These are phyloP conservation scores for Leccinum sublutescens DNA, from an alignment of 768 basidiomycete genomes.

Conservation along the genomic window DNA sequence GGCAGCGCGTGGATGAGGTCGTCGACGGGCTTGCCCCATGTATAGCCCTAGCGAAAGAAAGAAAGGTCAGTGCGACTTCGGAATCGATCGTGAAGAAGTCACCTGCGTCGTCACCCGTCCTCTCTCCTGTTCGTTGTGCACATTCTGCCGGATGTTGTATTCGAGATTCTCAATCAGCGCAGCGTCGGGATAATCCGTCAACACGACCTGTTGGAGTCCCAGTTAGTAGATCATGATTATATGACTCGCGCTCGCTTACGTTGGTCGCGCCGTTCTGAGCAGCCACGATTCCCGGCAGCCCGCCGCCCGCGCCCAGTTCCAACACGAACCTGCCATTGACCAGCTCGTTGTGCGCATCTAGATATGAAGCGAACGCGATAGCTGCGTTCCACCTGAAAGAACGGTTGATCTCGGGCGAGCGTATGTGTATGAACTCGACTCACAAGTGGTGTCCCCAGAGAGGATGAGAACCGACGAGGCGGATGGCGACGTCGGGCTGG, in stretches of 20 bases:
- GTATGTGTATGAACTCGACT: constrained; percentile 8
- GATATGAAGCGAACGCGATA: constrained; percentile 64
- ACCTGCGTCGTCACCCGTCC: constrained; percentile 34
- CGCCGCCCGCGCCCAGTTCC: constrained; percentile 94
- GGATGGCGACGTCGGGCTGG: constrained; percentile 46
- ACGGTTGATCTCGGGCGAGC: neutral
- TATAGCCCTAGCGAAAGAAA: constrained; percentile 62
- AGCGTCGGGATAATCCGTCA: constrained; percentile 92
- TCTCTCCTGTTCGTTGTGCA: constrained; percentile 28
- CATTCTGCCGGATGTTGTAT: constrained; percentile 64
- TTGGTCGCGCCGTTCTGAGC: constrained; percentile 66
- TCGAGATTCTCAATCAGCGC: constrained; percentile 72
- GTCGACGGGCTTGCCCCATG: constrained; percentile 74
- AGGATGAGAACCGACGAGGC: constrained; percentile 76
- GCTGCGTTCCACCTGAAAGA: constrained; percentile 75
- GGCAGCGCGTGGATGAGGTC: constrained; percentile 30
- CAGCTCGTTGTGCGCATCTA: constrained; percentile 52
- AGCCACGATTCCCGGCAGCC: constrained; percentile 77
- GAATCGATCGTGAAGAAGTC: constrained; percentile 14
- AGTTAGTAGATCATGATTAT: neutral
- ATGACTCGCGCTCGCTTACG: constrained; percentile 36
- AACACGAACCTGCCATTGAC: constrained; percentile 55
- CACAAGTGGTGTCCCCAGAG: constrained; percentile 83
- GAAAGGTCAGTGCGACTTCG: neutral
- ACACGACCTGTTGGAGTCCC: constrained; percentile 53